phyloP scores from a whole-genome alignment of 768 basidiomycete species.

The Russula earlei region DNA sequence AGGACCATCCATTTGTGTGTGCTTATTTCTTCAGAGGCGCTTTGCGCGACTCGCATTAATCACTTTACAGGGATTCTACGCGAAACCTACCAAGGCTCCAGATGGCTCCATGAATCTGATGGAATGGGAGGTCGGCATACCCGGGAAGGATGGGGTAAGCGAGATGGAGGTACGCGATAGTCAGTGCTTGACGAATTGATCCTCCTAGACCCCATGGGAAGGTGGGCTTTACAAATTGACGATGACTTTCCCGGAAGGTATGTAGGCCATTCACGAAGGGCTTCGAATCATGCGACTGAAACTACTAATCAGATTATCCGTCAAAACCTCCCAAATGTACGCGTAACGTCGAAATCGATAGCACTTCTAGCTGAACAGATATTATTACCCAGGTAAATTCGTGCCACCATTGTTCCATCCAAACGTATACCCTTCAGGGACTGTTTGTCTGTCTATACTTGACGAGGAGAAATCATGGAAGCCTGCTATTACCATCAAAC shows the following conservation, averaged over 20 bases:
- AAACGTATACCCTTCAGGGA: conserved; percentile 98
- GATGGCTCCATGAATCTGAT: conserved; percentile 96
- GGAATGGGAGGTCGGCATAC: conserved; percentile 99
- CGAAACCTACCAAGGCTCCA: conserved; percentile 78
- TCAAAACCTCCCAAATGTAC: conserved; percentile 90
- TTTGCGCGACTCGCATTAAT: neutral
- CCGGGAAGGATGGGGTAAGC: conserved; percentile 79
- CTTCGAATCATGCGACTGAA: neutral
- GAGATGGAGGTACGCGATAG: conserved; percentile 18
- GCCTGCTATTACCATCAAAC: conserved; percentile 97
- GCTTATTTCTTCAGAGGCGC: conserved; percentile 26
- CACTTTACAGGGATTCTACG: conserved; percentile 79
- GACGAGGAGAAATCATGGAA: conserved; percentile 99
- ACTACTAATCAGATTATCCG: conserved; percentile 62
- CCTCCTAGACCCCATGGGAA: conserved; percentile 85
- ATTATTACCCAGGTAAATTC: conserved; percentile 72
- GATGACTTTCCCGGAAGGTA: conserved; percentile 97
- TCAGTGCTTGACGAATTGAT: neutral
- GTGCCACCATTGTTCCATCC: conserved; percentile 93
- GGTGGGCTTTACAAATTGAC: conserved; percentile 88
- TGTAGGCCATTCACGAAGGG: conserved; percentile 8
- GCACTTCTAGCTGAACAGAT: conserved; percentile 4
- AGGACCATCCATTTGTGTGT: conserved; percentile 98
- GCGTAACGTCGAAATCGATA: conserved; percentile 23
- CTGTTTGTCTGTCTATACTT: conserved; percentile 93